These are phyloP conservation scores for Aegilops speltoides DNA, from an alignment of 176 grass and related monocot genomes.

Conservation along the genomic window DNA sequence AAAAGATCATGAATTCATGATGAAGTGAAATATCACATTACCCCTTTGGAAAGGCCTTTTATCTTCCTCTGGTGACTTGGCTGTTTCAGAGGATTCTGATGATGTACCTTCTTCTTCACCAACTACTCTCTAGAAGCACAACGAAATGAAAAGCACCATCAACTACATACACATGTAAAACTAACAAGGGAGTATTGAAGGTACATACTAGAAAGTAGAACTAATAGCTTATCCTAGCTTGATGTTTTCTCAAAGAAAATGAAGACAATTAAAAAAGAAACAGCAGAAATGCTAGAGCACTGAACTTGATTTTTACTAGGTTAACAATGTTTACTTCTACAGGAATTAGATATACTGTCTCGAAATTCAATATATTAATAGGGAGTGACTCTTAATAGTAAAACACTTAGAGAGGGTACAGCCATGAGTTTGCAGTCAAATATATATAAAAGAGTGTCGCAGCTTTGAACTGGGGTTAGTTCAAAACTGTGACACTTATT, in stretches of 20 bases:
- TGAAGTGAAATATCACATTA: conserved; percentile 27
- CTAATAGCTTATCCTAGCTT: neutral
- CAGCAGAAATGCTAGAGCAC: neutral
- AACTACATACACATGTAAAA: conserved; percentile 6
- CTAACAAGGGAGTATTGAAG: neutral
- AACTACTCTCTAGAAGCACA: conserved; percentile 62
- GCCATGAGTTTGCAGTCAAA: neutral
- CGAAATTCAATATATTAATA: neutral
- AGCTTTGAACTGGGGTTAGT: too few species aligned
- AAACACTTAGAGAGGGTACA: neutral
- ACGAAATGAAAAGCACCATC: conserved; percentile 18
- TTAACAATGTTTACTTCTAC: neutral
- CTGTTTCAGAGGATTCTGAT: conserved; percentile 48
- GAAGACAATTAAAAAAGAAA: neutral
- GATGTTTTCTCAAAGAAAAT: neutral
- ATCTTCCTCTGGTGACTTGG: conserved; percentile 47
- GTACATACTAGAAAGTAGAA: neutral
- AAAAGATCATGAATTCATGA: neutral
- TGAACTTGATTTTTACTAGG: neutral
- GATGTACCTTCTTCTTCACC: conserved; percentile 51
- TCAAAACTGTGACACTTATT: too few species aligned
- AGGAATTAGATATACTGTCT: neutral
- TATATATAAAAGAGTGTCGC: neutral
- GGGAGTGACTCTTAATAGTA: neutral
- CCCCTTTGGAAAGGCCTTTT: conserved; percentile 77